Evolutionary conservation across 78 protist species (phyloP), one percentile per base, ranked within the genome.

Genomic region (Dictyostelium brefeldianum): DNA sequence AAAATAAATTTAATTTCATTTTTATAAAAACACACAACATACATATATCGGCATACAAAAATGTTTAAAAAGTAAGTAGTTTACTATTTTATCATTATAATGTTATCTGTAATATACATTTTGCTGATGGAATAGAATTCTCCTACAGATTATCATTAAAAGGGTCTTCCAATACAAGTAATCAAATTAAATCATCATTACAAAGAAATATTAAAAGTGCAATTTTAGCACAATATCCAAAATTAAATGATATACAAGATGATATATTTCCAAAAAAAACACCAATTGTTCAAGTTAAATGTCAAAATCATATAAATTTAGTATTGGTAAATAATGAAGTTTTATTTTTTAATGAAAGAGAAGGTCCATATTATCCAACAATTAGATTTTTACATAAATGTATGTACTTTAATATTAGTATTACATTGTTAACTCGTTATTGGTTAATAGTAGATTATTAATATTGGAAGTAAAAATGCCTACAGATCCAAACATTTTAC

Each of bases 201-300:
- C 96, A 92, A 41, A 82, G 97, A 56, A 90, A 65, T 17, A 91
- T 95, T n/a, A 82, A 81, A 18, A 73, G 31, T 8, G 9, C 50
- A 9, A 51, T 95, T 27, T 11, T 95, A 14, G 67, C 84, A n/a
- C 78, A 70, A 78, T 91, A 80, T 25, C 97, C 97, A 36, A 41
- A 43, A 47, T 10, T 95, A 25, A 89, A 79, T 27, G 89, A 71
- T 12, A 36, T 78, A 17, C 69, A 87, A 29, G 97, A 95, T 5
- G 83, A 90, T 22, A 29, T 95, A 1, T 69, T 95, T 83, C 97
- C 97, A 50, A 95, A 95, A 51, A 95, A 95, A 83, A 75, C 27
- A 46, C 59, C 94, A 78, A 80, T 90, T 46, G 83, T 91, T 59
- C 89, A 80, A 47, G 92, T 91, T n/a, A 95, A 95, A 69, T 84